A percentile compares a stretch with the other conserved stretches of the same genome.
Conservation (phyloP, 331 rosid species). For the Quercus phellos region DNA sequence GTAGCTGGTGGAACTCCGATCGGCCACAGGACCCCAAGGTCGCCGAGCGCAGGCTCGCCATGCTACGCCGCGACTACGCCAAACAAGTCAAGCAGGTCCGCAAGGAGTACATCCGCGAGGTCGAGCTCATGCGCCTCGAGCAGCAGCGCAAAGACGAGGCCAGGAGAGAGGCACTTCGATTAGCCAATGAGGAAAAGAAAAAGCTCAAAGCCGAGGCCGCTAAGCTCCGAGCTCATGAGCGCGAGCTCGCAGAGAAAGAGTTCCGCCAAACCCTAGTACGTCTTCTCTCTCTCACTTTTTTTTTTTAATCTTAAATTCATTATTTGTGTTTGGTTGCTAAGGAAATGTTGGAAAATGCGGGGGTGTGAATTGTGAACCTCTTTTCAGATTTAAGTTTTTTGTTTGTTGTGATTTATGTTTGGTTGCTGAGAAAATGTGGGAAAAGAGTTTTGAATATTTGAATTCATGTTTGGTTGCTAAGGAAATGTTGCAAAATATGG, state of each 20-base stretch:
- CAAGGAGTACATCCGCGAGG: constrained; percentile 65
- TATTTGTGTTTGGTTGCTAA: too few relatives aligned
- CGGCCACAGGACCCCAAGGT: constrained; percentile 64
- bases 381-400: too few relatives aligned
- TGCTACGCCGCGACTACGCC: constrained; percentile 66
- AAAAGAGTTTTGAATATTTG: too few relatives aligned
- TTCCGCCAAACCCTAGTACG: constrained; percentile 74
- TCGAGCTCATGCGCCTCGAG: constrained; percentile 62
- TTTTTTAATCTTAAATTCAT: neutral
- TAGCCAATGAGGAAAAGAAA: constrained; percentile 72
- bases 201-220: constrained; percentile 78
- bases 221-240: constrained; percentile 64
- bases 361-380: too few relatives aligned
- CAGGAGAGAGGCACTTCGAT: constrained; percentile 53
- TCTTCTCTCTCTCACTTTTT: neutral
- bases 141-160: constrained; percentile 74
- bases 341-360: too few relatives aligned
- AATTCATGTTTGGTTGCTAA: too few relatives aligned
- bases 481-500: too few relatives aligned
- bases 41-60: constrained; percentile 63
- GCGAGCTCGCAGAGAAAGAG: constrained; percentile 55
- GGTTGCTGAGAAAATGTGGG: too few relatives aligned
- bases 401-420: too few relatives aligned
- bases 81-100: constrained; percentile 73
- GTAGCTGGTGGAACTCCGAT: constrained; percentile 51